Base-by-base conservation (phyloP, 768 basidiomycete species). In the Boletus subcaerulescens region DNA sequence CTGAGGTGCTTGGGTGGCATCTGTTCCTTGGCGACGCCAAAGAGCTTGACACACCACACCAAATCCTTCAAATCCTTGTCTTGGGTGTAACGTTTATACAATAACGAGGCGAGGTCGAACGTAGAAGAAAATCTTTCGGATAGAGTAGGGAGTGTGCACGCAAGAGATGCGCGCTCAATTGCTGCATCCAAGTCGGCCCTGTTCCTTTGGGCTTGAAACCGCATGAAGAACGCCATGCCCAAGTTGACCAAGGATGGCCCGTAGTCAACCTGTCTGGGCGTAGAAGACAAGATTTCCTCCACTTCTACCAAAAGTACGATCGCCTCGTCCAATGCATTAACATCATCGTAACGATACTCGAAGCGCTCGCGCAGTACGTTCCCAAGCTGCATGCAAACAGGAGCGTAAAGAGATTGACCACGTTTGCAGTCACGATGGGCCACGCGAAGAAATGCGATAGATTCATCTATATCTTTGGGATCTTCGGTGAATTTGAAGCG, bases 391-490 rank as follows among this genome's bases (percentile, higher is more conserved):
- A 53, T 60, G 48, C 60, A 49, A 33, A 58, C 33, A 11, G 40
- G 15, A 43, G 40, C 52, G 22, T 62, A 58, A n/a, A 52, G 42
- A 9, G 20, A 20, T 17, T 53, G n/a, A 11, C 55, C 61, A 14
- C 40, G 52, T 31, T 39, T 56, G 49, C 56, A 62, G 29, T 8
- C 22, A 4, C 51, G 33, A 20, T 44, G 52, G 14, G 69, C 58
- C 17, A 55, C 24, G 13, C 58, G 60, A 56, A 40, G 57, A 15
- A 46, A 11, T 5, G 24, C 39, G n/a, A 70, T 61, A 20, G 69
- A 61, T 22, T 61, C 69, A 1, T 72, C 53, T 11, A 71, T 24
- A 43, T 70, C 69, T 8, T 57, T 42, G 3, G 2, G 17, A 29
- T 53, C 51, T 1, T 41, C 11, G 8, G 4, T 33, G 4, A 46